A percentile compares a stretch with the other conserved stretches of the same genome.
phyloP scores from a whole-genome alignment of 768 basidiomycete genomes.

The Exidia glandulosa region DNA sequence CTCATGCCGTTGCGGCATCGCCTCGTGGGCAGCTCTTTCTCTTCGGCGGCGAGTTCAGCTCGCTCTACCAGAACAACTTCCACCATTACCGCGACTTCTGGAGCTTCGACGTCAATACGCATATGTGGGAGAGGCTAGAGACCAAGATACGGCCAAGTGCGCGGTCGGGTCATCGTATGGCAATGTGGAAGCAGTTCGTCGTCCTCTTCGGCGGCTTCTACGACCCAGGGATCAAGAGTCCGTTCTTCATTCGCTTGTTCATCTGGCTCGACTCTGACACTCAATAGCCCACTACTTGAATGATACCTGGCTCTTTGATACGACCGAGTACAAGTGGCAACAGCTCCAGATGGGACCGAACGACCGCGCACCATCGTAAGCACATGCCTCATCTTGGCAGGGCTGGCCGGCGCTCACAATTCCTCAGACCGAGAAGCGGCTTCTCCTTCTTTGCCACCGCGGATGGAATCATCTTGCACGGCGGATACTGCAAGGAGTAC shows the following conservation, averaged over 20 bases:
- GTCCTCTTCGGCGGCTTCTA: conserved; percentile 87
- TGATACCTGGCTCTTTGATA: conserved; percentile 80
- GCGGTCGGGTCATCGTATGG: conserved; percentile 81
- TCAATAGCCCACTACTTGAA: conserved; percentile 65
- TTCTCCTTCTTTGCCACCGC: conserved; percentile 73
- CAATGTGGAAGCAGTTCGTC: conserved; percentile 78
- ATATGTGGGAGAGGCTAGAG: conserved; percentile 81
- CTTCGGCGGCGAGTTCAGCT: conserved; percentile 74
- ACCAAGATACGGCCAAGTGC: conserved; percentile 73
- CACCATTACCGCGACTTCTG: conserved; percentile 88
- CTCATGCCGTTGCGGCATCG: conserved; percentile 69
- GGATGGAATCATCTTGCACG: conserved; percentile 74
- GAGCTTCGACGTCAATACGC: conserved; percentile 69
- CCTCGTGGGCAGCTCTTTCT: conserved; percentile 77
- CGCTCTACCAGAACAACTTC: conserved; percentile 70
- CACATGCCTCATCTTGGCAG: conserved; percentile 3
- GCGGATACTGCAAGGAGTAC: conserved; percentile 89
- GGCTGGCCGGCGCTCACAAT: neutral
- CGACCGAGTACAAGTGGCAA: conserved; percentile 76
- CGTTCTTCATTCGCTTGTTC: conserved; percentile 11
- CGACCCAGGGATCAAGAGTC: conserved; percentile 76
- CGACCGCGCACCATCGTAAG: conserved; percentile 64
- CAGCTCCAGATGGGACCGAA: conserved; percentile 64
- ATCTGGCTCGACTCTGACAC: neutral
- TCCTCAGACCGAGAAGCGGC: conserved; percentile 55